Evolutionary conservation across 306 rosid species (phyloP).

Genomic region (Hippophae rhamnoides): DNA sequence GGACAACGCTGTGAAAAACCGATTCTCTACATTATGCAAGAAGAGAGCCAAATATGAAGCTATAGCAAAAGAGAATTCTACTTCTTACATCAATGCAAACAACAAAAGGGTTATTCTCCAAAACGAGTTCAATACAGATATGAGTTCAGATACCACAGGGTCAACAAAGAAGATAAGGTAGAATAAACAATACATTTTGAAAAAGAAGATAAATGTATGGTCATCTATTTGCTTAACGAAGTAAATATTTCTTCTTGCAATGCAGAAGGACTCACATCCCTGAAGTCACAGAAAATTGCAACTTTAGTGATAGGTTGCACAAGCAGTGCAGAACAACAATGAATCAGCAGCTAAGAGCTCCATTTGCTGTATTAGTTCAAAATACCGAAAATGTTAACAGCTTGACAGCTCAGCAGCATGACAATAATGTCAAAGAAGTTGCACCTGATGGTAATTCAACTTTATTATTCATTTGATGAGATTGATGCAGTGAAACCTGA

Average conservation of each 20-base stretch:
- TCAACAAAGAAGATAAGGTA: conserved; percentile 69
- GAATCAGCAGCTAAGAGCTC: conserved; percentile 58
- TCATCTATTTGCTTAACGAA: conserved; percentile 7
- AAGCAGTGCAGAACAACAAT: conserved; percentile 38
- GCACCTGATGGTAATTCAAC: conserved; percentile 41
- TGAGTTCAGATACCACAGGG: conserved; percentile 38
- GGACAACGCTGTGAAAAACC: conserved; percentile 95
- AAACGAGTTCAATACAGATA: conserved; percentile 38
- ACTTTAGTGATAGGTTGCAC: conserved; percentile 47
- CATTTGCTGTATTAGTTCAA: conserved; percentile 71
- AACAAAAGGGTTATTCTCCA: conserved; percentile 56
- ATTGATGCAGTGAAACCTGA: conserved; percentile 14
- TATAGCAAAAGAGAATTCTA: conserved; percentile 70
- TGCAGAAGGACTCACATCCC: conserved; percentile 63
- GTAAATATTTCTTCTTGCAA: conserved; percentile 15
- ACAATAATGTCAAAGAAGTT: conserved; percentile 20
- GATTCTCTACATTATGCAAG: conserved; percentile 94
- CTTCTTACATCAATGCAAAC: conserved; percentile 53
- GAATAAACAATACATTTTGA: conserved; percentile 6
- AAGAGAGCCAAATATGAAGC: conserved; percentile 97
- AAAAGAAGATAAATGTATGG: conserved; percentile 7
- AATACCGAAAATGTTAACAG: conserved; percentile 40
- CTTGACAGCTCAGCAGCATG: conserved; percentile 42
- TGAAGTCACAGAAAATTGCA: conserved; percentile 41
- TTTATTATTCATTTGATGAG: conserved; percentile 5